A percentile compares a stretch with the other conserved stretches of the same genome.
Conservation (phyloP, 108 stramenopile genomes). For the Ochromonas danica region DNA sequence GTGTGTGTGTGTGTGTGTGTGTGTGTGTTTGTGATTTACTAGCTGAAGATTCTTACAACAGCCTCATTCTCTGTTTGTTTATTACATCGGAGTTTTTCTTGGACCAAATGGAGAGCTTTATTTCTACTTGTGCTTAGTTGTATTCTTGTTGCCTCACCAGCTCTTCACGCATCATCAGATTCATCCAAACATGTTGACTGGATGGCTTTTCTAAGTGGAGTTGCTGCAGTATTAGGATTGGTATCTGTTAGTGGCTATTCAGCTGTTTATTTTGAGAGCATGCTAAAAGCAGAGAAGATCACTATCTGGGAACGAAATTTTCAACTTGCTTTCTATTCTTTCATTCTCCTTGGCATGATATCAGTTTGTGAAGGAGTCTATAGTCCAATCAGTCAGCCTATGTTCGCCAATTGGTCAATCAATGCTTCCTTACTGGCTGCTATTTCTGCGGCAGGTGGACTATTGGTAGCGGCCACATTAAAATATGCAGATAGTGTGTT, state of each 20-base stretch:
- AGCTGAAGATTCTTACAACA: constrained; percentile 24
- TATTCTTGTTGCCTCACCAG: constrained; percentile 26
- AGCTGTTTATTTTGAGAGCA: constrained; percentile 29
- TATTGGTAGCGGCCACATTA: constrained; percentile 84
- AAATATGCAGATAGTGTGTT: constrained; percentile 88
- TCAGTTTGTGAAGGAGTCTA: background rate
- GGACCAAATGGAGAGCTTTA: constrained; percentile 28
- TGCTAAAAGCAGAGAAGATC: constrained; percentile 31
- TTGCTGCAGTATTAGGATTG: background rate
- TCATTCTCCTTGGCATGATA: background rate
- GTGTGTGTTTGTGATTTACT: background rate
- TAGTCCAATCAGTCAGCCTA: background rate
- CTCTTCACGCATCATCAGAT: background rate
- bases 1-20: too few relatives aligned
- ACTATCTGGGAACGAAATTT: constrained; percentile 35
- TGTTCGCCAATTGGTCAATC: constrained; percentile 44
- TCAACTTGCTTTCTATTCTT: constrained; percentile 31
- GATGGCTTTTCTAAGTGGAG: background rate
- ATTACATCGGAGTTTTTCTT: constrained; percentile 4
- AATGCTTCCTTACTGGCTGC: constrained; percentile 45
- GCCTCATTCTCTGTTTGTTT: background rate
- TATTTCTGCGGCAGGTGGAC: constrained; percentile 78
- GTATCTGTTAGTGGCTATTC: constrained; percentile 26
- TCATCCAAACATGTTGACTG: background rate
- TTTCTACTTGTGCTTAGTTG: constrained; percentile 25